Base-by-base conservation (phyloP, 306 rosid genomes). In the Fagus sylvatica region DNA sequence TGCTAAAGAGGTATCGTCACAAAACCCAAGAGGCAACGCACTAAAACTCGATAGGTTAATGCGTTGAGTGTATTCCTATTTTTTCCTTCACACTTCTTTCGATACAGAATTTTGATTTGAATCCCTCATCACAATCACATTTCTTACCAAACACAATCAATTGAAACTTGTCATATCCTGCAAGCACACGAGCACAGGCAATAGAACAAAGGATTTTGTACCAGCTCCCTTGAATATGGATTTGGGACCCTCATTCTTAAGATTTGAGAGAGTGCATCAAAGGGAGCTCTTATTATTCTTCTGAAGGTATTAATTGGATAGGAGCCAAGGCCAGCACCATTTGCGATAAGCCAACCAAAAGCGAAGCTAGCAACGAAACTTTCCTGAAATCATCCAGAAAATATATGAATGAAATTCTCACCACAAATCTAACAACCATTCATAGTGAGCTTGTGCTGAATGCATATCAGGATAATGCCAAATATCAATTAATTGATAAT, bases 171-270 rank as follows among this genome's bases (percentile, higher is more conserved):
- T 92, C 96, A 36, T 92, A 90, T 51, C 95, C 87, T 0, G 97
- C 82, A 57, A 92, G 96, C 80, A 90, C 97, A 72, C 96, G 96
- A 46, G 96, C 97, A 61, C 93, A 91, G 0, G 95, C 97, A 67
- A 90, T 74, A 7, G 93, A 91, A 48, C 97, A 86, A 68, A 92
- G 97, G 42, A 92, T 88, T 92, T 92, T 1, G 97, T 95, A n/a
- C 91, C 97, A 3, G 90, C 97, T 12, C 97, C 97, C 88, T 89
- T 92, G 76, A 87, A 90, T 4, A 90, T 92, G 56, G 93, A 90
- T 75, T 85, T 90, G 34, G 93, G 60, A 19, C 96, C 96, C 64
- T 91, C 97, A 3, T 83, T 93, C 87, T 89, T 91, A 4, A 93
- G 81, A 89, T 91, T 70, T 89, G 94, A 2, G 81, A n/a, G 80